Base-by-base conservation (phyloP, 2,329 filamentous ascomycete species). In the Clonostachys chloroleuca region DNA sequence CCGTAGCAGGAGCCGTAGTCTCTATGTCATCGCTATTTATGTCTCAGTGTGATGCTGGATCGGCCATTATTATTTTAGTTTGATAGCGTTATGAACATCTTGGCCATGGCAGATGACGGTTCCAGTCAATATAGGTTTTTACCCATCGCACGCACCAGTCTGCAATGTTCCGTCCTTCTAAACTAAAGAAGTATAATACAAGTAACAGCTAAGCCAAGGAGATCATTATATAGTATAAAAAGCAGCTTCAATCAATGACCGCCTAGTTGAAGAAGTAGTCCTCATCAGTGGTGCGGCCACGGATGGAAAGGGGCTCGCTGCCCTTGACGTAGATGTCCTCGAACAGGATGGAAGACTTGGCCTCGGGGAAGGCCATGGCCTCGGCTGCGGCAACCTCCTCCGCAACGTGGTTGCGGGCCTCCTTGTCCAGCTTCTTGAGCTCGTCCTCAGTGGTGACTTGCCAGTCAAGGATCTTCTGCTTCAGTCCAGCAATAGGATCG, bases 381-480 rank as follows among this genome's bases (percentile, higher is more conserved):
- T 99, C 94, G 46, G 94, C 94, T 61, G 82, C 79, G 52, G 87
- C 88, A 49, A 96, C 92, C 79, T 99, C 92, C 56, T 83, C 85
- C 68, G 94, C 92, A 64, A 99, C 90, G 63, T 84, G 78, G 66
- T 73, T 77, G 65, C 92, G 86, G 16, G 94, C 92, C 63, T 95
- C 84, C 83, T 96, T 97, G 79, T 99, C 94, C 58, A 99, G 84
- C 56, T 70, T 69, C 87, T 99, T 99, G 69, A 99, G 86, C 75
- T 97, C 92, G 39, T 96, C 92, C 79, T 99, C 94, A 51, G 80
- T 84, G 58, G 85, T 85, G 56, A 99, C 87, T 51, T 83, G 83
- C 94, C 94, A 99, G 73, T 99, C 94, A 49, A 99, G 76, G 56
- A 99, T 86, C 80, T 96, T 96, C 78, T 94, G 88, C 85, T 97